Evolutionary conservation across 2,329 filamentous ascomycete genomes (phyloP), one percentile per base, ranked within the genome.

Genomic region (Chalaropsis ovoidea): DNA sequence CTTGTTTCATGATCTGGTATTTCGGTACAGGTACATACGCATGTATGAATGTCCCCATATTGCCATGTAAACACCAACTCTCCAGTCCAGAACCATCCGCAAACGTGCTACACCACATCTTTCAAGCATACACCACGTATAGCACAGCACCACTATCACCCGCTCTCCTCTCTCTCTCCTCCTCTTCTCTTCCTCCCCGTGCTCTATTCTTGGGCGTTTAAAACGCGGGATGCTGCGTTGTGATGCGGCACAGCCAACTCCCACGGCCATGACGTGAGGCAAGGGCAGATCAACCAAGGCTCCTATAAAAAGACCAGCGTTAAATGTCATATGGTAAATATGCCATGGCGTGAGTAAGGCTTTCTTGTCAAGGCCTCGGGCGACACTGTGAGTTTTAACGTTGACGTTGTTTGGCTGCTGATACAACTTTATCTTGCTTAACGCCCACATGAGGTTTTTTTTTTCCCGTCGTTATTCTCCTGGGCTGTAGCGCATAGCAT

Each of bases 161-260:
- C 47, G 24, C 11, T 27, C 11, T 52, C 19, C 22, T 27, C 15
- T 2, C 24, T 24, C 47, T 52, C 22, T 49, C 45, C 3, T 8
- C 19, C 45, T 13, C 10, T n/a, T 49, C 19, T 10, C 43, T 49
- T 10, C 17, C 17, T 49, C 24, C 27, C 8, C 35, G 24, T 58
- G 52, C 52, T 35, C 52, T 58, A 58, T 58, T 58, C 52, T 58
- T 58, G 52, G 52, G 52, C 52, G 52, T 31, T 58, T 58, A 58
- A 58, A 58, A 35, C 27, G 11, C 52, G 52, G 52, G 27, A 58
- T 58, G 27, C 11, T 58, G 7, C 52, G 52, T 27, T 58, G 27
- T 35, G 11, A 35, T 58, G 52, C 27, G 52, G 52, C 52, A 58
- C 52, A 35, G 27, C 52, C 31, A 47, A 10, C 31, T 3, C 31